These are phyloP conservation scores for Crithidia expoeki DNA, from an alignment of 208 protist genomes.

Conservation along the genomic window DNA sequence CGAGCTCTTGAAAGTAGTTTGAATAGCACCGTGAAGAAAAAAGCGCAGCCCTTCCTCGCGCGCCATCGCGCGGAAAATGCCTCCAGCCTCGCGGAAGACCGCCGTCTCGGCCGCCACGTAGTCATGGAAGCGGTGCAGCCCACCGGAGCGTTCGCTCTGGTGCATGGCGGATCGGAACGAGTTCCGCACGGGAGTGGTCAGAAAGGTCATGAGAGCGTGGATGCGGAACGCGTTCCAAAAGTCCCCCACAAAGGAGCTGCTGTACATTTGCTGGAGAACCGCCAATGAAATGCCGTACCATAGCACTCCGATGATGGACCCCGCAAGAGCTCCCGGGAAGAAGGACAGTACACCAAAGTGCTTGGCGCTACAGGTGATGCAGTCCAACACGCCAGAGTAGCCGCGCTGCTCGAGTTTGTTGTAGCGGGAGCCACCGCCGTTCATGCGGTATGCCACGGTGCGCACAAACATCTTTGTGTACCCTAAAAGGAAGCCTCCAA, in stretches of 20 bases:
- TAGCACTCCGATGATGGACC: slow-evolving; percentile 55
- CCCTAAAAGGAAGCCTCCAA: slow-evolving; percentile 65
- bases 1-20: slow-evolving; percentile 85
- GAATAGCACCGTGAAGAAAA: slow-evolving; percentile 77
- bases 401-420: slow-evolving; percentile 39
- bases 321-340: slow-evolving; percentile 66
- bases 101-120: slow-evolving; percentile 72
- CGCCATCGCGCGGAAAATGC: slow-evolving; percentile 60
- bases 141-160: slow-evolving; percentile 73
- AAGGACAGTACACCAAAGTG: slow-evolving; percentile 82
- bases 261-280: slow-evolving; percentile 56
- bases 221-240: slow-evolving; percentile 71
- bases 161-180: slow-evolving; percentile 74
- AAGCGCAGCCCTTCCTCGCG: slow-evolving; percentile 72
- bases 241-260: slow-evolving; percentile 53
- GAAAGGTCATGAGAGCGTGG: slow-evolving; percentile 85
- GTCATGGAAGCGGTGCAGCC: slow-evolving; percentile 51
- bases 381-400: slow-evolving; percentile 70
- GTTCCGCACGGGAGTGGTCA: slow-evolving; percentile 82
- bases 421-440: slow-evolving; percentile 53
- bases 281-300: slow-evolving; percentile 81
- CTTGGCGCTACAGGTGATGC: slow-evolving; percentile 49
- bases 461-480: slow-evolving; percentile 68
- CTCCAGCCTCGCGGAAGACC: slow-evolving; percentile 68
- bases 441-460: slow-evolving; percentile 71